phyloP scores from a whole-genome alignment of 2,329 filamentous ascomycete species.

The Clonostachys byssicola region DNA sequence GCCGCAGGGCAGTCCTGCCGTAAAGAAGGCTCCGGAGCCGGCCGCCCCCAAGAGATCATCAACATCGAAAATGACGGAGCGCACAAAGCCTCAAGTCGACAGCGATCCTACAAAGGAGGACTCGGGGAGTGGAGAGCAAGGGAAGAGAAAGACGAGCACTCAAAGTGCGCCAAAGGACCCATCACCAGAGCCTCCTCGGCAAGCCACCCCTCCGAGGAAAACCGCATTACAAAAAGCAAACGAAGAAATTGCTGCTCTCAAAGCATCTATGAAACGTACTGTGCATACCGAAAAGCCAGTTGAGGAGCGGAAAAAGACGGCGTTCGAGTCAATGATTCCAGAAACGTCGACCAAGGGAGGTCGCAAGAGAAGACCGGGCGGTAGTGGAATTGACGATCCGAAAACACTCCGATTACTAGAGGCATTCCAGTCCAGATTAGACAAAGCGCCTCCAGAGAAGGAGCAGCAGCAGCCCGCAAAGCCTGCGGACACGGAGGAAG shows the following conservation, averaged over 20 bases:
- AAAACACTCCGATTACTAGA: constrained; percentile 68
- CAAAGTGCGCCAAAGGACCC: constrained; percentile 8
- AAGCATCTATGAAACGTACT: constrained; percentile 75
- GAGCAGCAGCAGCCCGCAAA: constrained; percentile 16
- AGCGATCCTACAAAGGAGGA: not conserved
- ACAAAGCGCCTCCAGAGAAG: constrained; percentile 42
- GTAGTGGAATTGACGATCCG: constrained; percentile 52
- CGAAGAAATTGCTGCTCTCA: constrained; percentile 75
- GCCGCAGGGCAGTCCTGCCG: constrained; percentile 14
- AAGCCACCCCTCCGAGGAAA: constrained; percentile 25
- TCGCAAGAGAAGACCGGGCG: constrained; percentile 59
- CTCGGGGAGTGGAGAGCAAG: not conserved
- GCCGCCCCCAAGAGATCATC: constrained; percentile 8
- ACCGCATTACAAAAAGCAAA: constrained; percentile 66
- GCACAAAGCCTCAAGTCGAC: constrained; percentile 3
- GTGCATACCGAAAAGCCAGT: constrained; percentile 46
- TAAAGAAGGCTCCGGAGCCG: constrained; percentile 19
- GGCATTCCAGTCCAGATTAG: constrained; percentile 76
- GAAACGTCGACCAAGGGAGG: constrained; percentile 60
- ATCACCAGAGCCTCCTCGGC: constrained; percentile 12
- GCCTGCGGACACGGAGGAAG: constrained; percentile 6
- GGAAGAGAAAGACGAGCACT: too few species aligned
- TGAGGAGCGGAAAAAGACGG: constrained; percentile 49
- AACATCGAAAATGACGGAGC: constrained; percentile 5
- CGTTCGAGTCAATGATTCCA: constrained; percentile 71